Evolutionary conservation across 306 rosid species (phyloP), one percentile per base, ranked within the genome.

Genomic region (Heteromeles arbutifolia): DNA sequence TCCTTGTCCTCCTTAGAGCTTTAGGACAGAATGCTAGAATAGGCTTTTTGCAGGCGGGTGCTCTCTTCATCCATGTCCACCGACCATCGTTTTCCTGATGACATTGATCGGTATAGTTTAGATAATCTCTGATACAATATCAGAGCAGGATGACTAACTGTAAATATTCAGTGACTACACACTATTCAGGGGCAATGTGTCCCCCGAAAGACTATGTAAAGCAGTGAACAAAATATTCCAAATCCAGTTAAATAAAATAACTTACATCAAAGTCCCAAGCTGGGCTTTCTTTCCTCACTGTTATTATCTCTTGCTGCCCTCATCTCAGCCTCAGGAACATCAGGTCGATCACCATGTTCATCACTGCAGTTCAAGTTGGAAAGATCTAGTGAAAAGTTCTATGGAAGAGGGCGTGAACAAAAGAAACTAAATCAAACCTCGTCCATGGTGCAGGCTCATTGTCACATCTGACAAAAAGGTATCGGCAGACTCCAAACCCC

Each of bases 381-480:
- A 79, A 64, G 34, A 54, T 25, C 66, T 44, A 81, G 4, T 26
- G 37, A 25, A 52, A 34, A 25, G 41, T 18, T 24, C 25, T 39
- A 41, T 12, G 6, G 53, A 24, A 28, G 18, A 37, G 44, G 70
- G 15, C 4, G 6, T 25, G 34, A 21, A 73, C 1, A 26, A 59
- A 8, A 61, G 24, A 37, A 65, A 73, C 67, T 43, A 69, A 79
- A 71, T 59, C 73, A 54, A 37, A 89, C 93, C 92, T 89, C 22
- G 93, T 80, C 93, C 97, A 91, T 11, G 97, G 97, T 11, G 93
- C 97, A 5, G 93, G 92, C 65, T 86, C 93, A 65, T 91, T 87
- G 77, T 91, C 97, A 72, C 93, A 89, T 81, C 92, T 83, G 48
- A 91, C 97, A 66, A 91, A 91, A 76, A 85, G 79, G 75, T 89